phyloP scores from a whole-genome alignment of 768 basidiomycete genomes.

The Sarcodon aspratus region DNA sequence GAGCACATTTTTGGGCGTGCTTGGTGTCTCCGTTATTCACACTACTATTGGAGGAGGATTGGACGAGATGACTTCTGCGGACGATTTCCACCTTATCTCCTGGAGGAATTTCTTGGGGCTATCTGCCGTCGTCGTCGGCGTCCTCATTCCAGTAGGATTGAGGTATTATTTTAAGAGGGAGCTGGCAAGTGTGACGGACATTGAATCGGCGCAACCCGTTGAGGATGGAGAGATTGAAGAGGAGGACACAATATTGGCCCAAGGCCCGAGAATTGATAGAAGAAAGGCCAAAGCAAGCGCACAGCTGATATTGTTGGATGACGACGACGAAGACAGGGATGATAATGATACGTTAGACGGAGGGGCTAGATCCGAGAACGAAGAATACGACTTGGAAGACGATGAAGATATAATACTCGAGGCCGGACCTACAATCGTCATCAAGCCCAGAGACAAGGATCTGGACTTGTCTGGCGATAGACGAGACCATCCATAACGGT shows the following conservation, averaged over 20 bases:
- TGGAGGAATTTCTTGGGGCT: conserved; percentile 84
- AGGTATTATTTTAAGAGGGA: conserved; percentile 73
- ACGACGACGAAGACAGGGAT: conserved; percentile 6
- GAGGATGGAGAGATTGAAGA: conserved; percentile 19
- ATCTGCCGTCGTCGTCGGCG: conserved; percentile 77
- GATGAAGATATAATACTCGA: conserved; percentile 70
- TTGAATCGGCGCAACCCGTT: conserved; percentile 19
- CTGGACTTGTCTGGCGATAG: too few relatives aligned
- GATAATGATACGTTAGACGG: conserved; percentile 5
- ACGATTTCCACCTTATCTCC: conserved; percentile 89
- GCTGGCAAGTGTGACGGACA: conserved; percentile 27
- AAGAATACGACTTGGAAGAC: conserved; percentile 27
- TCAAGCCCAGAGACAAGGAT: conserved; percentile 16
- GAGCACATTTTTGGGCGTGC: conserved; percentile 82
- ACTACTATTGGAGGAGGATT: conserved; percentile 89
- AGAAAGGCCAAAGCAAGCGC: conserved; percentile 17
- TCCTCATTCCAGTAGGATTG: conserved; percentile 87
- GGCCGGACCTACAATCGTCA: conserved; percentile 53
- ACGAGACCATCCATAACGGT: too few relatives aligned
- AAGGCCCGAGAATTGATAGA: conserved; percentile 41
- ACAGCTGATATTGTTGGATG: conserved; percentile 19
- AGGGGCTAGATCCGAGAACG: conserved; percentile 17
- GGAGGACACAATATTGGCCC: conserved; percentile 39
- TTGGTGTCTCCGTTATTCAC: conserved; percentile 89
- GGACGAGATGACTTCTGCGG: conserved; percentile 90